Evolutionary conservation across 1,284 basidiomycete species (phyloP).

Genomic region (Rhodofomes roseus): DNA sequence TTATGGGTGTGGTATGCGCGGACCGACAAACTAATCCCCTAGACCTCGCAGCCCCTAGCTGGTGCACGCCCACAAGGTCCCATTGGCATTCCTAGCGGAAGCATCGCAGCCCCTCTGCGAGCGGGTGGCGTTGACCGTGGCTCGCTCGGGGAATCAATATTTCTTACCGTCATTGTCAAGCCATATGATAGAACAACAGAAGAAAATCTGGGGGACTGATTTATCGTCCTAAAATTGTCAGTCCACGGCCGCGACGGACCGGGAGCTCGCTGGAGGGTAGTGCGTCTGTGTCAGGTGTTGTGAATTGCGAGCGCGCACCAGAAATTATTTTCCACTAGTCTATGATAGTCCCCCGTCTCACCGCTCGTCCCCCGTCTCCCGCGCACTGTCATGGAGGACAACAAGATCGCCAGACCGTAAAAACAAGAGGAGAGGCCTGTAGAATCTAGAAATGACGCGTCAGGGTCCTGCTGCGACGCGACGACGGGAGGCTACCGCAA

Average conservation of each 20-base stretch:
- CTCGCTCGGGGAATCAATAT: too few relatives aligned
- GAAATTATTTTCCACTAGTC: neutral
- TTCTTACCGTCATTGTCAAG: too few relatives aligned
- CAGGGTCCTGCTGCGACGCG: neutral
- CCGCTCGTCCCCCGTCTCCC: neutral
- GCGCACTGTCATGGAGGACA: too few relatives aligned
- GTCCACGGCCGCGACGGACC: neutral
- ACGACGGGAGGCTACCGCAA: neutral
- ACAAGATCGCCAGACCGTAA: too few relatives aligned
- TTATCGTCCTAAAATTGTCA: neutral
- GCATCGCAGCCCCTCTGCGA: neutral
- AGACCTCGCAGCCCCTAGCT: neutral
- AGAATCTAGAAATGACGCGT: neutral
- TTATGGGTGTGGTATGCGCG: neutral
- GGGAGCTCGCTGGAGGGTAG: neutral
- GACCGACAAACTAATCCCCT: neutral
- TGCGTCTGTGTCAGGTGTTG: neutral
- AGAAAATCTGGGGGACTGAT: neutral
- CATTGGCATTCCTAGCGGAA: neutral
- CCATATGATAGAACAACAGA: too few relatives aligned
- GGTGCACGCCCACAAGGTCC: neutral
- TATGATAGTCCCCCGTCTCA: neutral
- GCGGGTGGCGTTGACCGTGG: too few relatives aligned
- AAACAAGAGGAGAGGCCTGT: too few relatives aligned
- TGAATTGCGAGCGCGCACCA: neutral